phyloP scores from a whole-genome alignment of 1,139 yeast genomes.

The Blastobotrys ciferrii region DNA sequence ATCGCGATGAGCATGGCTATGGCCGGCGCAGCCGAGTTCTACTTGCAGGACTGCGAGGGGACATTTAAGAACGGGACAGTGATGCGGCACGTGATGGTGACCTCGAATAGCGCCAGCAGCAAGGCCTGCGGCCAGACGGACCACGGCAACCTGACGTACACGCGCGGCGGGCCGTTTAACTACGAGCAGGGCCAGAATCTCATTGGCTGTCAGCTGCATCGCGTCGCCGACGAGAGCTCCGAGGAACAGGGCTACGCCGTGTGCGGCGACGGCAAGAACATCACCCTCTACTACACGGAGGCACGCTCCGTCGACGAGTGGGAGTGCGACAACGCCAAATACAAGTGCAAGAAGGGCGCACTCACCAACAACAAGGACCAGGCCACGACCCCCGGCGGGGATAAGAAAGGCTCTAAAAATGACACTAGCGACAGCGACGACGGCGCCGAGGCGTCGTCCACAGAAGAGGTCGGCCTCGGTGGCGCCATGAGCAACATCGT shows the following conservation, averaged over 20 bases:
- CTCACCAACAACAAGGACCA: slow-evolving; percentile 1
- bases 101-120: neutral
- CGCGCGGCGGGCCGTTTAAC: slow-evolving; percentile 3
- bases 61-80: slow-evolving; percentile 1
- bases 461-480: neutral
- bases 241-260: slow-evolving; percentile 2
- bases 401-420: neutral
- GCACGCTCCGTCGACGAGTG: slow-evolving; percentile 6
- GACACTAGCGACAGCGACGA: neutral
- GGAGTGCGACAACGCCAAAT: slow-evolving; percentile 4
- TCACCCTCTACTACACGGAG: slow-evolving; percentile 4
- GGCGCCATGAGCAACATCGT: neutral
- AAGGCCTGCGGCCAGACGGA: slow-evolving; percentile 1
- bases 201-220: slow-evolving; percentile 3
- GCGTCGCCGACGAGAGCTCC: neutral
- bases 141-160: slow-evolving; percentile 1
- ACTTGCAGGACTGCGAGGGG: slow-evolving; percentile 2
- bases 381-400: neutral
- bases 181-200: neutral
- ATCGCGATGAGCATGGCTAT: too few relatives aligned
- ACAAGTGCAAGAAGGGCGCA: slow-evolving; percentile 4
- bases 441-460: neutral
- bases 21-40: slow-evolving; percentile 3
- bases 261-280: slow-evolving; percentile 3
- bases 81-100: slow-evolving; percentile 2